Base-by-base conservation (phyloP, 371 early-diverging fungal species). In the Dinochytrium kinnereticum region DNA sequence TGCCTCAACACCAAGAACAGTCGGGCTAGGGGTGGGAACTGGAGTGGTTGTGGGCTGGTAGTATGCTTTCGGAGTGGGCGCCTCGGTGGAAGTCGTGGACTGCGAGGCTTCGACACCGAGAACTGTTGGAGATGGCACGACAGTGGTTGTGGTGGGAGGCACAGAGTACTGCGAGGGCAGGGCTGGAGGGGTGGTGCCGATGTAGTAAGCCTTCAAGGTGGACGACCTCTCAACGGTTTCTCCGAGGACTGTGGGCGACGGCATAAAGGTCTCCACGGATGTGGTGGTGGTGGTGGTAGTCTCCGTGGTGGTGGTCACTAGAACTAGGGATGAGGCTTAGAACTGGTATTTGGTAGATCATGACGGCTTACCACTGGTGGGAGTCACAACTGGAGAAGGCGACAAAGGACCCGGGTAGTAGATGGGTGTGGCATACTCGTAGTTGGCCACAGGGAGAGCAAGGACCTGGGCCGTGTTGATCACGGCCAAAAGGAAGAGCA, bases 111-210 rank as follows among this genome's bases (percentile, higher is more conserved):
- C 61, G 36, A 53, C 55, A 5, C 55, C 55, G 24, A 53, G 55
- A 26, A 53, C 55, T 5, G 61, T 61, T 7, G 61, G 37, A 37
- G 36, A 17, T 17, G 36, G 30, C 7, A 24, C 30, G 31, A 17
- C 24, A 19, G 61, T 61, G 61, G 61, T 61, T 19, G 61, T 61
- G 61, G 61, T 61, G 7, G 44, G 19, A 7, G 44, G 44, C 44
- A 19, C 44, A 44, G 19, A 7, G 44, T 44, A 44, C 44, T 44
- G 13, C 44, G 13, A 19, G 44, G 44, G 44, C 44, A 44, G 7
- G 13, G 55, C 26, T 13, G 55, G 7, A 53, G 55, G 10, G 10
- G 55, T 13, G 13, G 55, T 53, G 55, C n/a, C n/a, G 26, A 53
- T 5, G 24, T 53, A 53, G 55, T 53, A 53, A 24, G 17, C 55